Conservation (phyloP, 2,329 filamentous ascomycete genomes). For the Epichloe aotearoae region DNA sequence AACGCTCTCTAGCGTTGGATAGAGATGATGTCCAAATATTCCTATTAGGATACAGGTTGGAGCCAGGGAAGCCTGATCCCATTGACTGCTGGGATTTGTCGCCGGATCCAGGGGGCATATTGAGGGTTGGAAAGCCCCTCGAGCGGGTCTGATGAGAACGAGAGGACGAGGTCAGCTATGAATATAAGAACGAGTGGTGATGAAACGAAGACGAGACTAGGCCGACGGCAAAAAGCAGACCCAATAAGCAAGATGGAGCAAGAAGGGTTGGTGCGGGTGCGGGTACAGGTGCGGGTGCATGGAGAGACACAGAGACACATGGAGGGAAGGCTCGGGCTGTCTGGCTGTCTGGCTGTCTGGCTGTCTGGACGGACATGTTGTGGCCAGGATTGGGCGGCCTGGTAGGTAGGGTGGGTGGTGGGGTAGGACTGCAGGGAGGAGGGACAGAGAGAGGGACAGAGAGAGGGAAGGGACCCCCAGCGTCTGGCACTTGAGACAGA, state of each 20-base stretch:
- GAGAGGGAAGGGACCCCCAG: not conserved
- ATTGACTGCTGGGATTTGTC: constrained; percentile 19
- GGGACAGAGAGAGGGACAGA: not conserved
- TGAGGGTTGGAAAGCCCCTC: constrained; percentile 25
- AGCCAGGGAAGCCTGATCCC: constrained; percentile 26
- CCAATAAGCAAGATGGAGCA: constrained; percentile 1
- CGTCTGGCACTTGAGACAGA: constrained; percentile 19
- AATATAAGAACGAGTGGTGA: constrained; percentile 5
- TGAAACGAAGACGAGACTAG: constrained; percentile 4
- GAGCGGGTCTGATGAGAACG: constrained; percentile 19
- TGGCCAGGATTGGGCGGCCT: not conserved
- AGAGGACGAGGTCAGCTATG: constrained; percentile 10
- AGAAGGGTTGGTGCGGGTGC: constrained; percentile 1
- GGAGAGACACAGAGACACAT: not conserved
- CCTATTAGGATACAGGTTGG: constrained; percentile 22
- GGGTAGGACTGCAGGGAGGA: too few relatives aligned
- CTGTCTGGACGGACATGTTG: not conserved
- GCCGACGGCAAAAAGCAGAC: constrained; percentile 9
- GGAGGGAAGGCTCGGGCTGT: constrained; percentile 1
- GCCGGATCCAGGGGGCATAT: constrained; percentile 21
- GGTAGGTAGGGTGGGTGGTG: not conserved
- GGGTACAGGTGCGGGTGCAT: constrained; percentile 6
- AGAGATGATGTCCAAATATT: constrained; percentile 28
- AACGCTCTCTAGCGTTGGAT: constrained; percentile 27
- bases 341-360: too few relatives aligned